These are phyloP conservation scores for Scheffersomyces stipitis DNA, from an alignment of 805 yeast genomes.

Conservation along the genomic window DNA sequence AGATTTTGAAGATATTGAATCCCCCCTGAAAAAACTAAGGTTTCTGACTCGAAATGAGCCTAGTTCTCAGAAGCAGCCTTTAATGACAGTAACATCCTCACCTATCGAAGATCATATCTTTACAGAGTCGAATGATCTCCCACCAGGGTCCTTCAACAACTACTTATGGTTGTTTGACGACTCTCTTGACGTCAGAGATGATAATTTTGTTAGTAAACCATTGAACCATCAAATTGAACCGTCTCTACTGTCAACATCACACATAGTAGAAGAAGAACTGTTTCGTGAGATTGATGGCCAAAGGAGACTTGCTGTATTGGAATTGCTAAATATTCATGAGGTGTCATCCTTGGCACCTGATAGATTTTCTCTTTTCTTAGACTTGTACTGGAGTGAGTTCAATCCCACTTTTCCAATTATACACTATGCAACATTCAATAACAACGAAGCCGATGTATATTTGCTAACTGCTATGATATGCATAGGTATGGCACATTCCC, in stretches of 20 bases:
- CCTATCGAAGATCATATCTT: background rate
- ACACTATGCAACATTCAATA: slow-evolving; percentile 8
- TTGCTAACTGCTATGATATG: slow-evolving; percentile 8
- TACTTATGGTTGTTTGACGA: background rate
- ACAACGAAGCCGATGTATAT: slow-evolving; percentile 1
- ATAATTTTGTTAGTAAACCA: background rate
- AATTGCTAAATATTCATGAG: background rate
- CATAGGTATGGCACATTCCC: slow-evolving; percentile 13
- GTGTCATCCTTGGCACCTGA: background rate
- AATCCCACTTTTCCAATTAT: slow-evolving; percentile 7
- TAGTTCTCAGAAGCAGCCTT: background rate
- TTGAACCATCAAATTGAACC: background rate
- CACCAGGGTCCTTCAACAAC: slow-evolving; percentile 1
- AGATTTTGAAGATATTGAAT: background rate
- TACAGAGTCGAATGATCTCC: background rate
- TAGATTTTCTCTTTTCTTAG: background rate
- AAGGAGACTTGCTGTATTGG: background rate
- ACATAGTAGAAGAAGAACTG: background rate
- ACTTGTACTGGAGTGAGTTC: slow-evolving; percentile 8
- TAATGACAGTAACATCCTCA: background rate
- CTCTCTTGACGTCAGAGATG: background rate
- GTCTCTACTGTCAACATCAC: background rate
- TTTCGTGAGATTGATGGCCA: background rate
- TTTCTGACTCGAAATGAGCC: background rate
- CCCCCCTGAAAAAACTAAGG: background rate